A percentile compares a stretch with the other conserved stretches of the same genome.
Conservation (phyloP, 345 rosid species). For the Gossypium herbaceum region DNA sequence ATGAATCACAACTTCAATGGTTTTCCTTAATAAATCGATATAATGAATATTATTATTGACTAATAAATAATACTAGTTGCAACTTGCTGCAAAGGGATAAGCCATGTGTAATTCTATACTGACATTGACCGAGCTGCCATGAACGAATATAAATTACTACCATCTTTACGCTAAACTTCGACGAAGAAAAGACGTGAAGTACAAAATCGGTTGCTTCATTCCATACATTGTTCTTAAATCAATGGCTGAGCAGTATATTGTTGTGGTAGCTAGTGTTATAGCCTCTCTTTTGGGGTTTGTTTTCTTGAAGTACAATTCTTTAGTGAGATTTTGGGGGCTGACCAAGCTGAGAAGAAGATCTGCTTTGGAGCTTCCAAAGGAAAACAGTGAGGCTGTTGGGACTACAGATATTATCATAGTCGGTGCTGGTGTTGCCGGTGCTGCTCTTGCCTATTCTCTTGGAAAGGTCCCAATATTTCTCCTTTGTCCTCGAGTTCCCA, state of each 20-base stretch:
- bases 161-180: no score
- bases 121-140: no score
- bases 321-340: neutral
- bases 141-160: no score
- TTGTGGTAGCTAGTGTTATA: conserved; percentile 4
- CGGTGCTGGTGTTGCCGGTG: conserved; percentile 47
- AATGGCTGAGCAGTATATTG: neutral
- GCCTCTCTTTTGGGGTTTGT: neutral
- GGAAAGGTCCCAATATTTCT: conserved; percentile 23
- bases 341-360: neutral
- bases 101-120: no score
- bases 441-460: conserved; percentile 54
- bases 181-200: no score
- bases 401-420: conserved; percentile 33
- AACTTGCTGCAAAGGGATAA: no score
- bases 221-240: neutral
- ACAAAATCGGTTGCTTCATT: no score
- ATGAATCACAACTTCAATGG: no score
- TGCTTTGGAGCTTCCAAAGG: neutral
- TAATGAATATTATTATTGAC: no score
- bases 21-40: no score
- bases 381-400: neutral
- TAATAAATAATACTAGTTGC: no score
- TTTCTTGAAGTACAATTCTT: neutral
- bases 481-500: neutral